phyloP scores from a whole-genome alignment of 2,329 filamentous ascomycete genomes.

The Aspergillus ustus region DNA sequence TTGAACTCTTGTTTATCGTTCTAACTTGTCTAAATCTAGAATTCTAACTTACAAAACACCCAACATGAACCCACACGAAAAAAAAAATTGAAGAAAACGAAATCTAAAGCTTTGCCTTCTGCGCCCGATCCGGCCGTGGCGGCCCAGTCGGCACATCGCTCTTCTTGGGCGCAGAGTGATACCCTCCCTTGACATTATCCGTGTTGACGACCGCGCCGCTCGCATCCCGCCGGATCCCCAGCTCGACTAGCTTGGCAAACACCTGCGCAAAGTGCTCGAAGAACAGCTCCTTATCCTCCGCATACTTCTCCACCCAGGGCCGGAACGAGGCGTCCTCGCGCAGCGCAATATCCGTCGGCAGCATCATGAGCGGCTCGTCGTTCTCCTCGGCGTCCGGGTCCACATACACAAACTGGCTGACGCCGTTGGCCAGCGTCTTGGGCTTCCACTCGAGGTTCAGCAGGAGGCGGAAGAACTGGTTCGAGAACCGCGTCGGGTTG shows the following conservation, averaged over 20 bases:
- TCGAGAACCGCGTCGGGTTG: slow-evolving; percentile 63
- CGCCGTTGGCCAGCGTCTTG: slow-evolving; percentile 57
- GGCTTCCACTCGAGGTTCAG: slow-evolving; percentile 59
- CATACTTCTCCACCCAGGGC: slow-evolving; percentile 63
- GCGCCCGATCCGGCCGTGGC: slow-evolving; percentile 14
- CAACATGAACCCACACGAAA: background rate
- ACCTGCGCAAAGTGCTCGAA: slow-evolving; percentile 64
- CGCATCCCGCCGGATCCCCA: slow-evolving; percentile 62
- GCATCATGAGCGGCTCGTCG: slow-evolving; percentile 67
- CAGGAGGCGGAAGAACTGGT: slow-evolving; percentile 62
- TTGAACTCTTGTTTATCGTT: background rate
- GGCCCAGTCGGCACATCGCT: slow-evolving; percentile 41
- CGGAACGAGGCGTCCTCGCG: slow-evolving; percentile 58
- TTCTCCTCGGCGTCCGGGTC: slow-evolving; percentile 58
- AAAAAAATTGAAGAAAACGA: too few species aligned
- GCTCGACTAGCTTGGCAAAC: slow-evolving; percentile 65
- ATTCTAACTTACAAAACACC: slow-evolving; percentile 6
- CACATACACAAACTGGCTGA: slow-evolving; percentile 63
- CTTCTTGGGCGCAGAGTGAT: slow-evolving; percentile 63
- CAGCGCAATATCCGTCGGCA: slow-evolving; percentile 67
- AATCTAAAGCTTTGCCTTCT: slow-evolving; percentile 33
- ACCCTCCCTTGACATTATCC: slow-evolving; percentile 63
- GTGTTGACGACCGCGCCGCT: slow-evolving; percentile 59
- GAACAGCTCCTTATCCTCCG: slow-evolving; percentile 65
- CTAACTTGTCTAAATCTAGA: slow-evolving; percentile 1